These are phyloP conservation scores for Nicotiana benthamiana DNA, from an alignment of 257 asterid genomes.

Conservation along the genomic window DNA sequence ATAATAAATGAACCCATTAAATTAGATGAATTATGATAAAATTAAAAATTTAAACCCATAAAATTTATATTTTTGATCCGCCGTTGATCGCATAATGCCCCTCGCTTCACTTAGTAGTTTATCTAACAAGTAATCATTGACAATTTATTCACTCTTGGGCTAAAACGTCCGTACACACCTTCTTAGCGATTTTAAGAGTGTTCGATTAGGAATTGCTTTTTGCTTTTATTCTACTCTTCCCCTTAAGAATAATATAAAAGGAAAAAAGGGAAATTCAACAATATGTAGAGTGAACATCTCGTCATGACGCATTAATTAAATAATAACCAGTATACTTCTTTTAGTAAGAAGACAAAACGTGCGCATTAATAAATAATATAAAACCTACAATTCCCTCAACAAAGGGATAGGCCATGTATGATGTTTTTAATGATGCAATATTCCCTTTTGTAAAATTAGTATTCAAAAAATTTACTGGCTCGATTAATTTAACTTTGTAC, in stretches of 20 bases:
- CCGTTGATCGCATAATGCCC: neutral
- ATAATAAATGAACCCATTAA: too few relatives aligned
- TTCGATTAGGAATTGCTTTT: neutral
- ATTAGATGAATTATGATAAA: too few relatives aligned
- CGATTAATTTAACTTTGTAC: too few relatives aligned
- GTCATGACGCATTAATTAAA: neutral
- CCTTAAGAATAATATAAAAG: too few relatives aligned
- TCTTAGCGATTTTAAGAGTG: neutral
- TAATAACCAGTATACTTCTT: too few relatives aligned
- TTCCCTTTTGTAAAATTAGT: too few relatives aligned
- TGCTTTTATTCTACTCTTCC: too few relatives aligned
- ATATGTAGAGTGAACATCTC: neutral
- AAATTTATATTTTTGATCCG: too few relatives aligned
- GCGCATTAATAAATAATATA: neutral
- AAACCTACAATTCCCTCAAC: neutral
- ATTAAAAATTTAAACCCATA: too few relatives aligned
- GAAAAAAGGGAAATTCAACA: too few relatives aligned
- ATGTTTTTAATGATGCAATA: neutral
- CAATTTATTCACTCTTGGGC: neutral
- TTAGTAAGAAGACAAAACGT: neutral
- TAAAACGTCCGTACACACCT: neutral
- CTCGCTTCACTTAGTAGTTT: neutral
- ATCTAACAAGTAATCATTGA: neutral
- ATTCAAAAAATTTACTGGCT: accelerated
- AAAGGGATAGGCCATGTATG: neutral